phyloP scores from a whole-genome alignment of 1,139 yeast genomes.

The Kurtzmaniella natalensis region DNA sequence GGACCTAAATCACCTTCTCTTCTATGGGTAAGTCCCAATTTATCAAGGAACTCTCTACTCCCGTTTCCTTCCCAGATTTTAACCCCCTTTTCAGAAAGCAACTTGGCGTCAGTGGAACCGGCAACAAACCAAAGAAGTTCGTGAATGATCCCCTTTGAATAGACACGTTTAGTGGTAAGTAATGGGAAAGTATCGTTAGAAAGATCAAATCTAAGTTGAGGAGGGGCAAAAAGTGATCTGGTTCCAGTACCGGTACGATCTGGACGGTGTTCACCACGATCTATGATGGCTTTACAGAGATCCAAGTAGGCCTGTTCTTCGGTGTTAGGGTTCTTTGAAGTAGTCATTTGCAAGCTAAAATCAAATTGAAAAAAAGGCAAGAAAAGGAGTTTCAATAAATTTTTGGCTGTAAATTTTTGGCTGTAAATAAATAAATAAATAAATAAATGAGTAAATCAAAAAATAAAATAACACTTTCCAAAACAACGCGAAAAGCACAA shows the following conservation, averaged over 20 bases:
- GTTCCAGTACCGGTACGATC: slow-evolving; percentile 99
- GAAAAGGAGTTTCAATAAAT: too few relatives aligned
- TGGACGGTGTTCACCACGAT: slow-evolving; percentile 83
- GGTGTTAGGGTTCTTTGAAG: slow-evolving; percentile 17
- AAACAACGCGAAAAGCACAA: too few relatives aligned
- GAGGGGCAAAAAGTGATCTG: slow-evolving; percentile 85
- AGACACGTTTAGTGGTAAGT: slow-evolving; percentile 88
- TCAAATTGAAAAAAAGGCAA: too few relatives aligned
- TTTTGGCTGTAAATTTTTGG: too few relatives aligned
- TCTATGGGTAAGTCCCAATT: slow-evolving; percentile 72
- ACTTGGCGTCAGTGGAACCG: slow-evolving; percentile 86
- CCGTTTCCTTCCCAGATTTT: slow-evolving; percentile 99
- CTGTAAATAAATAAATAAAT: too few relatives aligned
- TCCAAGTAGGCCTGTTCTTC: slow-evolving; percentile 88
- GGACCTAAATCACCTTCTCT: slow-evolving; percentile 97
- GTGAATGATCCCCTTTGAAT: slow-evolving; percentile 81
- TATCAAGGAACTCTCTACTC: slow-evolving; percentile 85
- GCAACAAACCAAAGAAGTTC: slow-evolving; percentile 90
- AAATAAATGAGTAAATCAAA: too few relatives aligned
- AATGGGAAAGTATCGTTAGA: slow-evolving; percentile 75
- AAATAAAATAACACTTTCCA: too few relatives aligned
- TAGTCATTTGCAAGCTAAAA: too few relatives aligned
- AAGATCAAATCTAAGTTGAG: slow-evolving; percentile 81
- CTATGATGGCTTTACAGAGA: slow-evolving; percentile 70
- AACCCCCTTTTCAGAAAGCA: slow-evolving; percentile 75